A percentile compares a stretch with the other conserved stretches of the same genome.
Evolutionary conservation across 805 yeast genomes (phyloP).

Genomic region (Metschnikowia rubicola): DNA sequence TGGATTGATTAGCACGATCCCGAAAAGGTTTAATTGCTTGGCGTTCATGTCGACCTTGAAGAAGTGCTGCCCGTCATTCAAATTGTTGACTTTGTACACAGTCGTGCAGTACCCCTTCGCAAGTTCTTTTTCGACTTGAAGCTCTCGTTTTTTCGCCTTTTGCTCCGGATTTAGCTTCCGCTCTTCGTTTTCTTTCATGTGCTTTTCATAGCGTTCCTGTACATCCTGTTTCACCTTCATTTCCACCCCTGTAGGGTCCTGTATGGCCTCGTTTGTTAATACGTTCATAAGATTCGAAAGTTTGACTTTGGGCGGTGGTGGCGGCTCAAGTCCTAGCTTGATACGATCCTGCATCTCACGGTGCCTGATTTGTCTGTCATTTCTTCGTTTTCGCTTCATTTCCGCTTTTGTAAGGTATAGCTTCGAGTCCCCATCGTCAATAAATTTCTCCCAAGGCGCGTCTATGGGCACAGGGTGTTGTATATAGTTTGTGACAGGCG

Average conservation of each 20-base stretch:
- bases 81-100: conserved; percentile 54
- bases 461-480: conserved; percentile 76
- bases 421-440: conserved; percentile 30
- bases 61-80: conserved; percentile 62
- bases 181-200: conserved; percentile 55
- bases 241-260: conserved; percentile 88
- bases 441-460: conserved; percentile 53
- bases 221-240: conserved; percentile 66
- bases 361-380: conserved; percentile 58
- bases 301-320: conserved; percentile 87
- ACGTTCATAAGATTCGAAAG: conserved; percentile 83
- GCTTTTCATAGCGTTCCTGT: conserved; percentile 54
- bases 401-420: conserved; percentile 75
- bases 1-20: conserved; percentile 51
- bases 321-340: conserved; percentile 75
- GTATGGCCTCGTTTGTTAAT: conserved; percentile 76
- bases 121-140: conserved; percentile 48
- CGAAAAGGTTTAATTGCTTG: conserved; percentile 62
- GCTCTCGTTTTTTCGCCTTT: conserved; percentile 45
- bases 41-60: conserved; percentile 81
- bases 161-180: conserved; percentile 63
- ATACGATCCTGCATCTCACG: conserved; percentile 76
- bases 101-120: conserved; percentile 50
- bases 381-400: conserved; percentile 65
- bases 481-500: conserved; percentile 64